These are phyloP conservation scores for Dioscorea alata DNA, from an alignment of 106 monocot species.

Conservation along the genomic window DNA sequence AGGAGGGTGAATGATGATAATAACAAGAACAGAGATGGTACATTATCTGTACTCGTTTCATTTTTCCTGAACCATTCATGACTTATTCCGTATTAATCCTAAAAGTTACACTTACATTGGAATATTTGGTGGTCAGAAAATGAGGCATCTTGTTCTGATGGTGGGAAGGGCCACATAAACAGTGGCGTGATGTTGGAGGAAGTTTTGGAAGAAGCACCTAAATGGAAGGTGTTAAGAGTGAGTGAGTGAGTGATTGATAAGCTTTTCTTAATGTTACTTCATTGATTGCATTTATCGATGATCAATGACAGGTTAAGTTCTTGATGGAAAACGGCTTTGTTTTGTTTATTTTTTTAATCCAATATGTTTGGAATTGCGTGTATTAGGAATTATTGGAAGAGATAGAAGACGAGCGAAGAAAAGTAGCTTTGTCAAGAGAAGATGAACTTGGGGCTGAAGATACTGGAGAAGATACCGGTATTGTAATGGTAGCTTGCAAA, in stretches of 20 bases:
- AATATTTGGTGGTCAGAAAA: slow-evolving; percentile 14
- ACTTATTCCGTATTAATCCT: not conserved
- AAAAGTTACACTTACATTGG: not conserved
- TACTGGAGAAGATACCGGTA: slow-evolving; percentile 28
- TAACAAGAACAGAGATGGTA: slow-evolving; percentile 45
- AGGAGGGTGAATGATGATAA: slow-evolving; percentile 34
- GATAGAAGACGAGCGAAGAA: slow-evolving; percentile 74
- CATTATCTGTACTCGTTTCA: not conserved
- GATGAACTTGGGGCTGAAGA: slow-evolving; percentile 21
- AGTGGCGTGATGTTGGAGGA: slow-evolving; percentile 61
- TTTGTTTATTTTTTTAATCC: no score
- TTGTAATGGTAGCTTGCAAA: slow-evolving; percentile 89
- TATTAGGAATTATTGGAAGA: slow-evolving; percentile 88
- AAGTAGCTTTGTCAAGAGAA: slow-evolving; percentile 15
- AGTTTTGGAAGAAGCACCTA: slow-evolving; percentile 90
- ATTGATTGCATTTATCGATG: no score
- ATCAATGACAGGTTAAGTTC: no score
- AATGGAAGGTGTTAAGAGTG: slow-evolving; percentile 99
- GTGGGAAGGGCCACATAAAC: slow-evolving; percentile 6
- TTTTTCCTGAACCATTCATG: not conserved
- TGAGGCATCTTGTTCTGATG: slow-evolving; percentile 20
- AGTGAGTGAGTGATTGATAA: slow-evolving; percentile 80
- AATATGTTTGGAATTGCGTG: not conserved
- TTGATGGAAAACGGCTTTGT: no score
- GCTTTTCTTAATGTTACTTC: not conserved